Percentiles rank a stretch among this genome's conserved stretches.
phyloP scores from a whole-genome alignment of 1,284 basidiomycete species.

The Mycosarcoma mackinlayi region DNA sequence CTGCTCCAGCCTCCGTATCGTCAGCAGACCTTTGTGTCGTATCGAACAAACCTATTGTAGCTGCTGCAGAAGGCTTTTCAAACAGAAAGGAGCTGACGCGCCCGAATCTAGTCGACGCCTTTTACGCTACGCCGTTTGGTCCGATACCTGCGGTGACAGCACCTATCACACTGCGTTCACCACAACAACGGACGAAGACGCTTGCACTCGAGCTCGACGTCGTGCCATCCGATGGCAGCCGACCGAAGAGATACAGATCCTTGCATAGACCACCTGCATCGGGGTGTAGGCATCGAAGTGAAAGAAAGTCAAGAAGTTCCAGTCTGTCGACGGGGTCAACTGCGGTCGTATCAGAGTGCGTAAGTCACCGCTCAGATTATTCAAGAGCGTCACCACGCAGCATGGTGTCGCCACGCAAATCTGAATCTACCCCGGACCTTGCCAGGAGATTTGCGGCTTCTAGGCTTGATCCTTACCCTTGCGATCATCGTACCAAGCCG shows the following conservation, averaged over 20 bases:
- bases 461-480: no score
- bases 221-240: neutral
- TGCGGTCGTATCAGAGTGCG: neutral
- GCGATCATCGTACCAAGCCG: no score
- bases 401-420: no score
- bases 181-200: no score
- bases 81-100: no score
- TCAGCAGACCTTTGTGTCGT: neutral
- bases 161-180: no score
- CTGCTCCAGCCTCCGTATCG: neutral
- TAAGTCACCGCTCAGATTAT: neutral
- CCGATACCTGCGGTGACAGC: conserved; percentile 3
- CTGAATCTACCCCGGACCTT: no score
- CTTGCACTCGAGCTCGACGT: no score
- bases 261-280: conserved; percentile 2
- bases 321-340: neutral
- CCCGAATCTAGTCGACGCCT: neutral
- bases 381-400: neutral
- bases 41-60: neutral
- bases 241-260: neutral
- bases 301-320: neutral
- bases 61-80: neutral
- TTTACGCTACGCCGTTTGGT: conserved; percentile 13
- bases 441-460: no score
- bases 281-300: conserved; percentile 6